These are phyloP conservation scores for Aureobasidium uvarum DNA, from an alignment of 2,329 filamentous ascomycete species.

Conservation along the genomic window DNA sequence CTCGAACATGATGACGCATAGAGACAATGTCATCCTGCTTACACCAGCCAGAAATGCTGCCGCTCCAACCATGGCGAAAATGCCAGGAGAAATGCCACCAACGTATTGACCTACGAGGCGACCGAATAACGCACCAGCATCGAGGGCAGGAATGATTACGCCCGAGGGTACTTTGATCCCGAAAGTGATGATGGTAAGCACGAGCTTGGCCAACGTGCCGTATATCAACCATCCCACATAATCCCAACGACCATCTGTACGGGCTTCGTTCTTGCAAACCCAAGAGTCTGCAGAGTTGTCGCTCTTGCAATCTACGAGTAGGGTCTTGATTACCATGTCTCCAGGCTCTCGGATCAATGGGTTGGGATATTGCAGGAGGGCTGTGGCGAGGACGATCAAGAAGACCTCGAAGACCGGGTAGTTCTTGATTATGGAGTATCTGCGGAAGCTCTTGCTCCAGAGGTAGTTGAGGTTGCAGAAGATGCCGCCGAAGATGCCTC, in stretches of 20 bases:
- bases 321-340: slow-evolving; percentile 56
- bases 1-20: slow-evolving; percentile 62
- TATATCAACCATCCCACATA: slow-evolving; percentile 55
- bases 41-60: slow-evolving; percentile 60
- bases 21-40: slow-evolving; percentile 57
- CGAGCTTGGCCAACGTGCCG: slow-evolving; percentile 55
- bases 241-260: slow-evolving; percentile 35
- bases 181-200: slow-evolving; percentile 59
- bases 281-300: slow-evolving; percentile 41
- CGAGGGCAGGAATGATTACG: slow-evolving; percentile 60
- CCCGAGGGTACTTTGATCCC: slow-evolving; percentile 61
- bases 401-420: slow-evolving; percentile 58
- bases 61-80: slow-evolving; percentile 61
- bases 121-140: slow-evolving; percentile 59
- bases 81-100: slow-evolving; percentile 50
- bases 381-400: slow-evolving; percentile 54
- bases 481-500: slow-evolving; percentile 59
- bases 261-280: slow-evolving; percentile 53
- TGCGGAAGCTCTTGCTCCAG: slow-evolving; percentile 57
- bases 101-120: slow-evolving; percentile 52
- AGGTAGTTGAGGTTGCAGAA: slow-evolving; percentile 60
- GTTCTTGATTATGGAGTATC: slow-evolving; percentile 53
- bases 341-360: slow-evolving; percentile 56
- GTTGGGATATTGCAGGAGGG: slow-evolving; percentile 57
- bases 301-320: slow-evolving; percentile 55